Conservation (phyloP, 495 filamentous ascomycete genomes). For the Tuber magnatum region DNA sequence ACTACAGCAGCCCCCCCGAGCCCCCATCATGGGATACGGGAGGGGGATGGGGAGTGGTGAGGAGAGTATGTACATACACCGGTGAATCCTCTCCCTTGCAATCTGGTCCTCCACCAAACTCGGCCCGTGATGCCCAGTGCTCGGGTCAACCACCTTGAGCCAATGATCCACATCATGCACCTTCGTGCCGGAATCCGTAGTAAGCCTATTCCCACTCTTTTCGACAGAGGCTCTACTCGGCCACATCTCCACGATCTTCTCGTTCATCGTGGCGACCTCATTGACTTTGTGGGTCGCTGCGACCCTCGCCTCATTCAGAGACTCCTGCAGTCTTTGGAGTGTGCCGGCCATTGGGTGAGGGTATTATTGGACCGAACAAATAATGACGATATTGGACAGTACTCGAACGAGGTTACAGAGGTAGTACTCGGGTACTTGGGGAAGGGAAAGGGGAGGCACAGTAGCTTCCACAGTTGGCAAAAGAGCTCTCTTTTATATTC, state of each 20-base stretch:
- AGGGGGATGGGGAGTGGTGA: background rate
- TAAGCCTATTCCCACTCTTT: slow-evolving; percentile 46
- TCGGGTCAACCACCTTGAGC: slow-evolving; percentile 57
- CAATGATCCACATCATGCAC: slow-evolving; percentile 70
- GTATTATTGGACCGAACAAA: background rate
- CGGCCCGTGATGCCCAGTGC: slow-evolving; percentile 55
- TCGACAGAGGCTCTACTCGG: slow-evolving; percentile 27
- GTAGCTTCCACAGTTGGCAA: background rate
- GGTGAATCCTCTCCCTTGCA: slow-evolving; percentile 63
- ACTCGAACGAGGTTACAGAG: background rate
- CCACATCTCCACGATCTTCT: slow-evolving; percentile 42
- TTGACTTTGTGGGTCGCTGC: slow-evolving; percentile 33
- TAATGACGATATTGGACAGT: background rate
- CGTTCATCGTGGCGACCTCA: slow-evolving; percentile 35
- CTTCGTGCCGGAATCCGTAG: slow-evolving; percentile 72
- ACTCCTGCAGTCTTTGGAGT: slow-evolving; percentile 36
- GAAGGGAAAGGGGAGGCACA: background rate
- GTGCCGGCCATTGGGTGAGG: slow-evolving; percentile 23
- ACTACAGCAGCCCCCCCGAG: background rate
- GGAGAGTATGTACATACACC: slow-evolving; percentile 18
- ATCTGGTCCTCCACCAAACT: slow-evolving; percentile 75
- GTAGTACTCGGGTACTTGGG: no score
- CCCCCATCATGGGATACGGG: background rate
- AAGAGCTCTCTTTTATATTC: background rate
- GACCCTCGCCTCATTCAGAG: slow-evolving; percentile 31